Percentiles rank a stretch among this genome's conserved stretches.
Conservation (phyloP, 2,329 filamentous ascomycete species). For the Aspergillus aculeatus region DNA sequence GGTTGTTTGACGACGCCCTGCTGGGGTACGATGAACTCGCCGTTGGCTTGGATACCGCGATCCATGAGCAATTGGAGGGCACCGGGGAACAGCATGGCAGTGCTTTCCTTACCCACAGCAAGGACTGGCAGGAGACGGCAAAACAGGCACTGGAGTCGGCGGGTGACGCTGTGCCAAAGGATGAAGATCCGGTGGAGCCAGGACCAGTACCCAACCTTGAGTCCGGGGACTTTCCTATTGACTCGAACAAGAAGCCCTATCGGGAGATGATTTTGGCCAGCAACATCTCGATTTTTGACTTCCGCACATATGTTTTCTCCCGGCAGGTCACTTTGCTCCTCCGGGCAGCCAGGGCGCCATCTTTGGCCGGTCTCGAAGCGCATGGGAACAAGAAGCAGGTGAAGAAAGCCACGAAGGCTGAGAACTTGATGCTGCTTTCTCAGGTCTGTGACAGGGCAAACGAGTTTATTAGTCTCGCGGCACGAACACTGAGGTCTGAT, state of each 20-base stretch:
- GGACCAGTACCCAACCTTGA: constrained; percentile 28
- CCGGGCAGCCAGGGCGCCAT: constrained; percentile 68
- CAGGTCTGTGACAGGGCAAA: constrained; percentile 81
- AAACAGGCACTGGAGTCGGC: constrained; percentile 51
- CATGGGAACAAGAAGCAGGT: constrained; percentile 43
- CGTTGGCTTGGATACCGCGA: constrained; percentile 77
- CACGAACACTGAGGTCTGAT: constrained; percentile 76
- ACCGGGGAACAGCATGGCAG: constrained; percentile 67
- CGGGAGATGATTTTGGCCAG: constrained; percentile 89
- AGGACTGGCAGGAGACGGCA: constrained; percentile 65
- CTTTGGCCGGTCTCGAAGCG: constrained; percentile 32
- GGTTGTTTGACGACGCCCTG: constrained; percentile 89
- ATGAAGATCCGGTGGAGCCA: constrained; percentile 30
- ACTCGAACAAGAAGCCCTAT: constrained; percentile 71
- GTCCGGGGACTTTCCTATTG: constrained; percentile 40
- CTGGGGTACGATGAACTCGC: constrained; percentile 93
- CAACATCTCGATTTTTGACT: constrained; percentile 94
- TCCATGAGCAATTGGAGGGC: constrained; percentile 69
- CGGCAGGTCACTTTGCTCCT: constrained; percentile 81
- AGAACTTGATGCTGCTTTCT: constrained; percentile 76
- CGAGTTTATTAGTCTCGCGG: constrained; percentile 78
- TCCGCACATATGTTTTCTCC: constrained; percentile 88
- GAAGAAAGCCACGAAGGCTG: constrained; percentile 58
- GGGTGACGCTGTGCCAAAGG: constrained; percentile 25
- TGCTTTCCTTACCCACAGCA: constrained; percentile 68